phyloP scores from a whole-genome alignment of 176 grass and related monocot genomes.

The Rhynchospora breviuscula region DNA sequence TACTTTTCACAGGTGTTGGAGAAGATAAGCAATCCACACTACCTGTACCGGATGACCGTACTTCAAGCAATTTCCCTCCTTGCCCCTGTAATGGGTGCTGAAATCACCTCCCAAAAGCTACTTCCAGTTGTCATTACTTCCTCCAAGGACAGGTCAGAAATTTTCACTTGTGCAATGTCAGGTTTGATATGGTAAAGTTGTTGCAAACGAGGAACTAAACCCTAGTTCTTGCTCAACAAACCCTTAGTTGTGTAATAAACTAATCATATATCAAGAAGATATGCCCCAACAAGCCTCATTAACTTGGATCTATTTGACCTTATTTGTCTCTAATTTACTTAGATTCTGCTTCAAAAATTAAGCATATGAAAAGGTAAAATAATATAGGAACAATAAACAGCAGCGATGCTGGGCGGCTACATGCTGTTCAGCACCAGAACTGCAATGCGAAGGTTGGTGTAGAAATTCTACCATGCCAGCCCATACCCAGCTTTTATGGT shows the following conservation, averaged over 20 bases:
- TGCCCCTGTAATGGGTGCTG: slow-evolving; percentile 80
- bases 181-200: not conserved
- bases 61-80: slow-evolving; percentile 76
- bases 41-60: slow-evolving; percentile 93
- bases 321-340: not conserved
- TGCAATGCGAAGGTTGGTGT: not conserved
- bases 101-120: slow-evolving; percentile 77
- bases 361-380: not conserved
- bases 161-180: not conserved
- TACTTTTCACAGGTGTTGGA: slow-evolving; percentile 56
- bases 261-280: not conserved
- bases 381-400: not conserved
- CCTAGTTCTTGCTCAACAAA: not conserved
- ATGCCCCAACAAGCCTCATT: not conserved
- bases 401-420: not conserved
- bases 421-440: not conserved
- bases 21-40: slow-evolving; percentile 96
- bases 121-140: slow-evolving; percentile 72
- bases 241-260: not conserved
- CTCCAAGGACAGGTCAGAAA: slow-evolving; percentile 78
- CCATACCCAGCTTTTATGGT: not conserved
- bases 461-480: not conserved
- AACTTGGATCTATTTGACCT: not conserved
- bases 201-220: not conserved
- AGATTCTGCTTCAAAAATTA: not conserved